Evolutionary conservation across 2,329 filamentous ascomycete species (phyloP), one percentile per base, ranked within the genome.

Genomic region (Fusarium torreyae): DNA sequence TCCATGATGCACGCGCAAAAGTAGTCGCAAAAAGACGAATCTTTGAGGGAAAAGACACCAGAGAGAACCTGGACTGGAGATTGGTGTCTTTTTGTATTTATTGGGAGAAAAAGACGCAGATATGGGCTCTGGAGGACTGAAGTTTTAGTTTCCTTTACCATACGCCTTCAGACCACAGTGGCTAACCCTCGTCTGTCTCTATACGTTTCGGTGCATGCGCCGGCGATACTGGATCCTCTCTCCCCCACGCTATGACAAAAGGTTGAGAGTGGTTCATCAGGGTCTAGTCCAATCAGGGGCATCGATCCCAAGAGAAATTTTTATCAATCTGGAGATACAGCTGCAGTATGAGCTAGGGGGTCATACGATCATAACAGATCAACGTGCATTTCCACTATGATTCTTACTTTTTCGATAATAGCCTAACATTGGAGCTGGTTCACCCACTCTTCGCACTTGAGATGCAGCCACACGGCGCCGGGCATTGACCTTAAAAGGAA

Each of bases 211-310:
- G 53, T 60, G 6, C 36, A 36, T 36, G 36, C 26, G 36, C 53
- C 34, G 53, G 28, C 8, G 28, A 31, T 20, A n/a, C 10, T 58
- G 28, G 15, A 36, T 36, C 13, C 28, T n/a, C 36, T 34, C 18
- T 60, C 43, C 28, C 28, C 57, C 57, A 58, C 53, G 53, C 28
- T 36, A 60, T 49, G 28, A 58, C 54, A 58, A 34, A 58, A 9
- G 22, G 15, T 36, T 43, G 28, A 13, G 14, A 20, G 31, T 4
- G 15, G 26, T 24, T 43, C 7, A 7, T 22, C 28, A 31, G 53
- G 28, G 20, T 60, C 13, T 9, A 18, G 36, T 36, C 57, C 57
- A 43, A 50, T 60, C 10, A 22, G n/a, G 7, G 14, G 10, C n/a
- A 11, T 26, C 28, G 8, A 20, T 5, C 22, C 7, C 34, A 15